Base-by-base conservation (phyloP, 2,329 filamentous ascomycete genomes). In the Aaosphaeria arxii region DNA sequence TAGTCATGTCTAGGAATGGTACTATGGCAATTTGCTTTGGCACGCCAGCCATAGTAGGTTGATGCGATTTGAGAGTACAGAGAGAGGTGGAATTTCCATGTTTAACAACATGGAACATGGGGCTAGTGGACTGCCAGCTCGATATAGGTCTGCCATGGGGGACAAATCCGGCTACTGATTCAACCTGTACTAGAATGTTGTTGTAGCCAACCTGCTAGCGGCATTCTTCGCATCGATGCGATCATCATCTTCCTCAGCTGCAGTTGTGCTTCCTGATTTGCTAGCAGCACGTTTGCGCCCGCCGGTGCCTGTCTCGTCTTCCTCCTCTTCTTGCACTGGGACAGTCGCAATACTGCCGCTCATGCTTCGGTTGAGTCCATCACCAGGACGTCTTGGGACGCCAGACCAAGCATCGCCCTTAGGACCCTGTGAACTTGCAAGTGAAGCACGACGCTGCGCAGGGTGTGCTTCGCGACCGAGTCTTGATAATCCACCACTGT, bases 321-420 rank as follows among this genome's bases (percentile, higher is more conserved):
- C 70, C n/a, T 73, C 75, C 36, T 71, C 74, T 7, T 71, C 72
- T 33, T 77, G 81, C 51, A 83, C 83, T n/a, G 81, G 64, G 32
- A 58, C 64, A 39, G 52, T 76, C 54, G 85, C 81, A 54, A 88
- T 81, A 64, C 84, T 88, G 42, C 87, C 85, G 47, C 87, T 90
- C 55, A 91, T 79, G 65, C 86, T 91, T 59, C 91, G 81, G 63
- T 82, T 87, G 47, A 90, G 73, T n/a, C 85, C 86, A 59, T 95
- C 70, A 30, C 63, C 89, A 30, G 86, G 84, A 47, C 89, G 82
- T 52, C 94, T 82, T 33, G 91, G 89, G 30, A 96, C 91, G 49
- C 94, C 94, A 62, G 90, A 96, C 94, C 94, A 99, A 11, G 94
- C 87, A 70, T 99, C 94, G n/a, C 94, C 94, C 74, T 95, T 95